Conservation (phyloP, 495 filamentous ascomycete species). For the Hypoxylon cercidicola region DNA sequence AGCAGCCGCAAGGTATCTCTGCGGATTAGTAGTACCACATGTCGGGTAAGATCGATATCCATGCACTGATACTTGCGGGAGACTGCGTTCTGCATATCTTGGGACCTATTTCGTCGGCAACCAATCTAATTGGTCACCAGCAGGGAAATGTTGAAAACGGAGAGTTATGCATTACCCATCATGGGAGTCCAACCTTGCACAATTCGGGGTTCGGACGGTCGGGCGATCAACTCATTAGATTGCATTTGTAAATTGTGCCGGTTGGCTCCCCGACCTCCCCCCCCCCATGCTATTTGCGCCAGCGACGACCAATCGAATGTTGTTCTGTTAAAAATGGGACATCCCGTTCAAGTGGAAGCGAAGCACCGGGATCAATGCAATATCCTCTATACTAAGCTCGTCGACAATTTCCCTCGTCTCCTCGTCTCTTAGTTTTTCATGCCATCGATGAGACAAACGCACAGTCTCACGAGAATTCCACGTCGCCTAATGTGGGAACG, state of each 20-base stretch:
- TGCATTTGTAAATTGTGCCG: neutral
- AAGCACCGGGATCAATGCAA: constrained; percentile 15
- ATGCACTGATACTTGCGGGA: too few relatives aligned
- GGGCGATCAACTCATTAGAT: neutral
- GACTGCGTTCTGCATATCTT: too few relatives aligned
- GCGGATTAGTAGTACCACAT: too few relatives aligned
- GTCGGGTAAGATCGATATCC: too few relatives aligned
- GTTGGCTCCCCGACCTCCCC: neutral
- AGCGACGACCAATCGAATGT: constrained; percentile 33
- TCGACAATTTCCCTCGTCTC: constrained; percentile 16
- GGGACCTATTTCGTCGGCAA: neutral
- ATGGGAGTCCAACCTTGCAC: constrained; percentile 1
- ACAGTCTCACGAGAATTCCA: constrained; percentile 12
- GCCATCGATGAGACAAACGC: constrained; percentile 17
- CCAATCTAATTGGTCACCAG: neutral
- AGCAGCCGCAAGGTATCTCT: too few relatives aligned
- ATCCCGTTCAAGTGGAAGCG: constrained; percentile 21
- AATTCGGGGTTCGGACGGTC: constrained; percentile 19
- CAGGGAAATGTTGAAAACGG: too few relatives aligned
- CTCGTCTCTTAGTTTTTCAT: constrained; percentile 23
- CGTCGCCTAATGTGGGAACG: constrained; percentile 2
- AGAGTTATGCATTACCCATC: constrained; percentile 3
- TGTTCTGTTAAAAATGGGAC: constrained; percentile 23
- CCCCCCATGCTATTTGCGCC: neutral
- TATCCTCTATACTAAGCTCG: constrained; percentile 13